Base-by-base conservation (phyloP, 1,284 basidiomycete species). In the Ceratobasidium sp. region DNA sequence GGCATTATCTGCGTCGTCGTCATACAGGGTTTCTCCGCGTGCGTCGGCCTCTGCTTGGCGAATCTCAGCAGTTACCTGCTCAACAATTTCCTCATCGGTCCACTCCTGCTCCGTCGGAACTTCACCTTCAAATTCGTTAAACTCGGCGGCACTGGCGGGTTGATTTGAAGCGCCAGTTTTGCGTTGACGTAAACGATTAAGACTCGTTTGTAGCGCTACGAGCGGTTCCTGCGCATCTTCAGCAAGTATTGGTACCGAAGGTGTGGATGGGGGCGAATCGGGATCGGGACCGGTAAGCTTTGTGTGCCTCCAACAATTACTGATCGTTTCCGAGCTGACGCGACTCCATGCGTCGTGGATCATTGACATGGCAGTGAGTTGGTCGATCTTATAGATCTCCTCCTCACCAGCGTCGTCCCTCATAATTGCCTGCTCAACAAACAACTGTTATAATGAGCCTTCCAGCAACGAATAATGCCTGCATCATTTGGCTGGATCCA, bases 281-380 rank as follows among this genome's bases (percentile, higher is more conserved):
- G 54, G 27, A 3, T 31, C 14, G 5, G 54, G 54, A 31, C 54
- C 54, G 29, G 11, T 29, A 2, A 57, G 29, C 27, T 57, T 57
- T 15, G 45, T 67, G 31, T 73, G 75, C 1, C 7, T 5, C 75
- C 75, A 75, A 29, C 75, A 75, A 22, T 75, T 74, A 15, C 17
- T 1, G 24, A 75, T 65, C 8, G 75, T 75, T 33, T n/a, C 6
- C 9, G 44, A 8, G 2, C 33, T 57, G 33, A 73, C 75, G n/a
- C 47, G 33, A 24, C 7, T n/a, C 75, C 75, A 74, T 9, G 74
- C 54, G 24, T 75, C 44, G 15, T 50, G n/a, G 1, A 50, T 57
- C n/a, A 75, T 45, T 22, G 17, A 56, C 74, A 75, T 73, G 2
- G 66, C 67, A 41, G 72, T 57, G 11, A 75, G 48, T 48, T 72